A percentile compares a stretch with the other conserved stretches of the same genome.
These are phyloP conservation scores for Colletotrichum sp. DNA, from an alignment of 2,329 filamentous ascomycete genomes.

Conservation along the genomic window DNA sequence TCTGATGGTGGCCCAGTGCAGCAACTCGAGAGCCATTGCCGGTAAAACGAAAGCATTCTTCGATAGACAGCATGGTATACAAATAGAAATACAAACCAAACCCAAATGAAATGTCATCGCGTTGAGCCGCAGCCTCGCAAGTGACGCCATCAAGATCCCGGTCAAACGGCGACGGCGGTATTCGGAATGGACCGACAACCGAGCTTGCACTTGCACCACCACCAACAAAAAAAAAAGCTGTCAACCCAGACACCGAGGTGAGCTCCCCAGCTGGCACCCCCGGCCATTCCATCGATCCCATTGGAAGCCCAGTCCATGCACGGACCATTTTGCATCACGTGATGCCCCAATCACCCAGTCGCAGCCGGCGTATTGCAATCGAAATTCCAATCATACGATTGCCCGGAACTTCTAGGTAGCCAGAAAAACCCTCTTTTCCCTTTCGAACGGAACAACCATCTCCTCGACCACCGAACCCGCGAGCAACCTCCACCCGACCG, in stretches of 20 bases:
- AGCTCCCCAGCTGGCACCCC: neutral
- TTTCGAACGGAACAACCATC: constrained; percentile 7
- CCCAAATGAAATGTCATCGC: neutral
- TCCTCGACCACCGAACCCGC: neutral
- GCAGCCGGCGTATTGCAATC: constrained; percentile 21
- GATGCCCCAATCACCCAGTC: constrained; percentile 6
- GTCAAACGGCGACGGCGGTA: constrained; percentile 12
- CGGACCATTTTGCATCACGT: neutral
- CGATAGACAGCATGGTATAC: neutral
- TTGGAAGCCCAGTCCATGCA: neutral
- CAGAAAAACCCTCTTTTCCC: constrained; percentile 25
- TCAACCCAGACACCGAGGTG: constrained; percentile 12
- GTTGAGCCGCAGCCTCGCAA: neutral
- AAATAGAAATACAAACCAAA: neutral
- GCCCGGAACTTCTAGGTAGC: constrained; percentile 21
- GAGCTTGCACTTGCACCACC: neutral
- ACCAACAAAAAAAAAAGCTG: neutral
- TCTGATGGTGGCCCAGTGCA: neutral
- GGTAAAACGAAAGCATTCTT: neutral
- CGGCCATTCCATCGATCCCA: neutral
- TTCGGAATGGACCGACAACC: constrained; percentile 12
- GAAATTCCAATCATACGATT: constrained; percentile 25
- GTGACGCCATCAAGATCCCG: neutral
- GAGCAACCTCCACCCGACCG: neutral
- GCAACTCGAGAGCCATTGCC: neutral